phyloP scores from a whole-genome alignment of 1,284 basidiomycete species.

The Cryptococcus amylolentus region DNA sequence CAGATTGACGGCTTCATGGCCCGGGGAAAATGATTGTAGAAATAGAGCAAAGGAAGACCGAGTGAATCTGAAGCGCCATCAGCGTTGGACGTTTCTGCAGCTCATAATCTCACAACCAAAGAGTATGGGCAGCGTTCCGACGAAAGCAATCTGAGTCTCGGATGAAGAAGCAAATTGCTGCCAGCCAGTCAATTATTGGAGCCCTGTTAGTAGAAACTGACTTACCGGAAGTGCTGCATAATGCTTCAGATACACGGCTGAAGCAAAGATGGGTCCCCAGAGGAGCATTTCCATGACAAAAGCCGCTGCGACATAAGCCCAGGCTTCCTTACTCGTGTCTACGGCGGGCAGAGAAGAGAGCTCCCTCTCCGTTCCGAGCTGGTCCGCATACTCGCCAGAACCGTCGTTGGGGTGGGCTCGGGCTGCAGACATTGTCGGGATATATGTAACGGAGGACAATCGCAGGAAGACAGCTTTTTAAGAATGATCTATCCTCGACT shows the following conservation, averaged over 20 bases:
- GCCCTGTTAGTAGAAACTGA: no score
- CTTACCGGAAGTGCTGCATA: no score
- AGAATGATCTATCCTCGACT: not conserved
- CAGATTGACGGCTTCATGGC: slow-evolving; percentile 21
- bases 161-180: slow-evolving; percentile 16
- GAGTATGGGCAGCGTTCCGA: slow-evolving; percentile 16
- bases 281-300: slow-evolving; percentile 22
- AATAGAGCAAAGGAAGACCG: slow-evolving; percentile 20
- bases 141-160: slow-evolving; percentile 19
- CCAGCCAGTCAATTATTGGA: not conserved
- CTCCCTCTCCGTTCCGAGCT: slow-evolving; percentile 4
- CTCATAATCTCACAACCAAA: slow-evolving; percentile 13
- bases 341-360: slow-evolving; percentile 17
- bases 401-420: no score
- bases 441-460: no score
- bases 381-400: no score
- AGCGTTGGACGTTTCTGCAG: no score
- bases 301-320: slow-evolving; percentile 18
- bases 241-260: no score
- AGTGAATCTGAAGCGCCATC: slow-evolving; percentile 8
- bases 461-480: not conserved
- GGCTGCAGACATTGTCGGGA: no score
- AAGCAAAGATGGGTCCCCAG: slow-evolving; percentile 18
- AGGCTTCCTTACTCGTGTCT: slow-evolving; percentile 18
- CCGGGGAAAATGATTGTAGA: slow-evolving; percentile 23